phyloP scores from a whole-genome alignment of 2,329 filamentous ascomycete genomes.

The Aureobasidium subglaciale region DNA sequence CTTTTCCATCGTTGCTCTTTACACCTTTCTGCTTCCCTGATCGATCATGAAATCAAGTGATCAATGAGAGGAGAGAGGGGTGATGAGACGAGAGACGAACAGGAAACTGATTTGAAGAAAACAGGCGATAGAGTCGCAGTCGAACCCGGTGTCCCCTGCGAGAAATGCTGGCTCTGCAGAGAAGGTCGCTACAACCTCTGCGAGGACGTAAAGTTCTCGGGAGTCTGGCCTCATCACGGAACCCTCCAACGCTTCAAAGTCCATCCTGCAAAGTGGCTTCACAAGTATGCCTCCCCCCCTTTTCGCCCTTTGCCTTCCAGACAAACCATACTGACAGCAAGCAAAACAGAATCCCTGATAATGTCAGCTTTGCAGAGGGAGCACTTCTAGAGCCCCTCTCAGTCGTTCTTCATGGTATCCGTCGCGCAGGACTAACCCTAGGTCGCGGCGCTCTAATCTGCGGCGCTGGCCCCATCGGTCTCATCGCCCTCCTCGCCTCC shows the following conservation, averaged over 20 bases:
- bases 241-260: slow-evolving; percentile 80
- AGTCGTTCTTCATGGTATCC: slow-evolving; percentile 42
- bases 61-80: neutral
- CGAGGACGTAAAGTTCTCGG: slow-evolving; percentile 76
- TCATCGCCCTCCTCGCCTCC: slow-evolving; percentile 51
- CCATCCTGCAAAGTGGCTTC: slow-evolving; percentile 80
- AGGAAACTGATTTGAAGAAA: neutral
- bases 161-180: slow-evolving; percentile 58
- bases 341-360: slow-evolving; percentile 52
- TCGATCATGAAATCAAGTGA: no score
- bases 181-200: slow-evolving; percentile 85
- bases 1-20: neutral
- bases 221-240: slow-evolving; percentile 81
- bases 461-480: slow-evolving; percentile 58
- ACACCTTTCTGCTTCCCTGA: no score
- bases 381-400: slow-evolving; percentile 67
- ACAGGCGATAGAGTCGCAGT: slow-evolving; percentile 58
- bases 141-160: slow-evolving; percentile 60
- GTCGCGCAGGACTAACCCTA: slow-evolving; percentile 27
- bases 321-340: slow-evolving; percentile 36
- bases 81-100: neutral
- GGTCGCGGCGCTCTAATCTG: slow-evolving; percentile 44
- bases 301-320: slow-evolving; percentile 30
- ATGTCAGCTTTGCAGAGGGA: slow-evolving; percentile 72
- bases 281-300: slow-evolving; percentile 55